Conservation (phyloP, 805 yeast species). For the Pichia sporocuriosa region DNA sequence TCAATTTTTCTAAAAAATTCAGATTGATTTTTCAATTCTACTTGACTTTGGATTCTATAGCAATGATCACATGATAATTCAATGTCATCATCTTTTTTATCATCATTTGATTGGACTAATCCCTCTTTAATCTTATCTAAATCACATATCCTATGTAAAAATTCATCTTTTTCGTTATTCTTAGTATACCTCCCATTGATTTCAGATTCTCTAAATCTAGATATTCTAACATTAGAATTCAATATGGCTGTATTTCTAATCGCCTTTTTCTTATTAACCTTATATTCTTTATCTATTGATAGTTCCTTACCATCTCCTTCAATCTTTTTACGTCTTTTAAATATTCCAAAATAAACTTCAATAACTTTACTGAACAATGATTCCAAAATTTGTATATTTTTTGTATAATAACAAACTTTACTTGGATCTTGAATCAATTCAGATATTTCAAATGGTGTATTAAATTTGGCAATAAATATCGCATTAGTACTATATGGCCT, state of each 20-base stretch:
- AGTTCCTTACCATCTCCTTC: not conserved
- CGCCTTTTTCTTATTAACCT: not conserved
- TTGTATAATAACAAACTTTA: slow-evolving; percentile 27
- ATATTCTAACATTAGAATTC: slow-evolving; percentile 4
- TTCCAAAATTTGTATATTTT: slow-evolving; percentile 22
- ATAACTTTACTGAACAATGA: slow-evolving; percentile 30
- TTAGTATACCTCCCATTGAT: slow-evolving; percentile 1
- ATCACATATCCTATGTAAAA: not conserved
- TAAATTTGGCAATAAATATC: slow-evolving; percentile 31
- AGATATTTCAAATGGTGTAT: slow-evolving; percentile 15
- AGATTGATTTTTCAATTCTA: slow-evolving; percentile 3
- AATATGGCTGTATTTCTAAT: not conserved
- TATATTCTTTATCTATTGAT: not conserved
- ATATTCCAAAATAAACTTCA: slow-evolving; percentile 21
- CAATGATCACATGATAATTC: slow-evolving; percentile 1
- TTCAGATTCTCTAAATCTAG: slow-evolving; percentile 2
- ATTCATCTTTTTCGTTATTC: not conserved
- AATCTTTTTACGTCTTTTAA: not conserved
- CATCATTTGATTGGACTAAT: not conserved
- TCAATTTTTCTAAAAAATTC: slow-evolving; percentile 2
- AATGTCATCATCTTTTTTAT: not conserved
- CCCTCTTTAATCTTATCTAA: not conserved
- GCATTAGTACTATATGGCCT: slow-evolving; percentile 34
- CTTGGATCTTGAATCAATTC: slow-evolving; percentile 38
- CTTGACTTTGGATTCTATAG: slow-evolving; percentile 3